These are phyloP conservation scores for Salix udensis DNA, from an alignment of 345 rosid genomes.

Conservation along the genomic window DNA sequence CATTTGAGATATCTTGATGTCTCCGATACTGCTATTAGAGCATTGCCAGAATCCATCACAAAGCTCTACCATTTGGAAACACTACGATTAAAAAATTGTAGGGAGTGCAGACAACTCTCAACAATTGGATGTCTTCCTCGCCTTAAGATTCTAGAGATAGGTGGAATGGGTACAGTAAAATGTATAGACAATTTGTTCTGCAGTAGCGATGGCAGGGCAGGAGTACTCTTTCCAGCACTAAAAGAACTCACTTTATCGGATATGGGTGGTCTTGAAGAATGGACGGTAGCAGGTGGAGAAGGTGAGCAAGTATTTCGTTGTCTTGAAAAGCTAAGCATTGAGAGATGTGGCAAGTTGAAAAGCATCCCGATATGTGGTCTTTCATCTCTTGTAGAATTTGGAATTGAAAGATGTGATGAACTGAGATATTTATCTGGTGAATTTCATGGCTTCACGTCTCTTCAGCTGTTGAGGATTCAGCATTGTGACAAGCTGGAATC, in stretches of 20 bases:
- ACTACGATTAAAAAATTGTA: too few relatives aligned
- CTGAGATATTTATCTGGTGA: too few relatives aligned
- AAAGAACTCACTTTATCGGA: background rate
- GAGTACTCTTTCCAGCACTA: conserved; percentile 5
- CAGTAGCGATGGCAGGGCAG: background rate
- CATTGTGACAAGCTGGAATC: background rate
- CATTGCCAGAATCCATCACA: too few relatives aligned
- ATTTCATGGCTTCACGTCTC: background rate
- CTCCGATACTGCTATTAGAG: too few relatives aligned
- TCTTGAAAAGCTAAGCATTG: too few relatives aligned
- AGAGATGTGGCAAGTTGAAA: too few relatives aligned
- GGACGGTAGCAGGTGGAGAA: background rate
- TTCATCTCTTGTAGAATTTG: too few relatives aligned
- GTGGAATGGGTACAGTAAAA: background rate
- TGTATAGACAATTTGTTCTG: background rate
- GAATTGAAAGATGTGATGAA: accelerated
- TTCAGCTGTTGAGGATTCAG: background rate
- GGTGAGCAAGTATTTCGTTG: too few relatives aligned
- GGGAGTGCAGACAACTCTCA: conserved; percentile 1
- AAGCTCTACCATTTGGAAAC: too few relatives aligned
- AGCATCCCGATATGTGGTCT: too few relatives aligned
- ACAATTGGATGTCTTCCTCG: background rate
- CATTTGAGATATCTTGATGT: too few relatives aligned
- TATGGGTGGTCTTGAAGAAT: conserved; percentile 8
- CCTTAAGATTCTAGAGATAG: background rate